phyloP scores from a whole-genome alignment of 305 asterid species.

The Solanum chacoense region DNA sequence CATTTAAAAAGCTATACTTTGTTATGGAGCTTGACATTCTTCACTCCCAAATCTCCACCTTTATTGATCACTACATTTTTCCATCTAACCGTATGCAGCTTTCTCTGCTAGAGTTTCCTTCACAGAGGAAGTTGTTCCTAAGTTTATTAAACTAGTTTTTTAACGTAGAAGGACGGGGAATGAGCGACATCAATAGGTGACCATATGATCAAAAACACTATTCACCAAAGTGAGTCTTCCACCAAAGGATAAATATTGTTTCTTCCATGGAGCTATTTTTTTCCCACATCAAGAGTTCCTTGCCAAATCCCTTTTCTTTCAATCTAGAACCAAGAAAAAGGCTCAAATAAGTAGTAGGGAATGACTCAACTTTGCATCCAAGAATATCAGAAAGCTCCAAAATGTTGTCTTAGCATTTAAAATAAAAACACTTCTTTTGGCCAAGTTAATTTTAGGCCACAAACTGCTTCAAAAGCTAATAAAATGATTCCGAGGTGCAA shows the following conservation, averaged over 20 bases:
- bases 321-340: background rate
- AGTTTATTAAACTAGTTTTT: background rate
- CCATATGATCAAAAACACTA: background rate
- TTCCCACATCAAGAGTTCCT: background rate
- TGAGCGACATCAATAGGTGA: background rate
- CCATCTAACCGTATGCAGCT: background rate
- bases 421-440: background rate
- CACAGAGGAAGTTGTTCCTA: background rate
- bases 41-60: background rate
- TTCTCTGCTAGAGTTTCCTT: background rate
- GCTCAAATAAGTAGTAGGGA: background rate
- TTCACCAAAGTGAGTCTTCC: background rate
- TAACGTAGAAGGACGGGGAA: background rate
- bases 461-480: background rate
- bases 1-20: background rate
- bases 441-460: background rate
- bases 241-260: background rate
- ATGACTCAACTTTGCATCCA: background rate
- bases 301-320: background rate
- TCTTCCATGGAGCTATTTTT: background rate
- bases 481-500: background rate
- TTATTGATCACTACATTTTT: background rate
- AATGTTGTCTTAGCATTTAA: background rate
- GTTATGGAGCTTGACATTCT: background rate
- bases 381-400: background rate